Evolutionary conservation across 345 rosid genomes (phyloP), one percentile per base, ranked within the genome.

Genomic region (Lepidium sativum): DNA sequence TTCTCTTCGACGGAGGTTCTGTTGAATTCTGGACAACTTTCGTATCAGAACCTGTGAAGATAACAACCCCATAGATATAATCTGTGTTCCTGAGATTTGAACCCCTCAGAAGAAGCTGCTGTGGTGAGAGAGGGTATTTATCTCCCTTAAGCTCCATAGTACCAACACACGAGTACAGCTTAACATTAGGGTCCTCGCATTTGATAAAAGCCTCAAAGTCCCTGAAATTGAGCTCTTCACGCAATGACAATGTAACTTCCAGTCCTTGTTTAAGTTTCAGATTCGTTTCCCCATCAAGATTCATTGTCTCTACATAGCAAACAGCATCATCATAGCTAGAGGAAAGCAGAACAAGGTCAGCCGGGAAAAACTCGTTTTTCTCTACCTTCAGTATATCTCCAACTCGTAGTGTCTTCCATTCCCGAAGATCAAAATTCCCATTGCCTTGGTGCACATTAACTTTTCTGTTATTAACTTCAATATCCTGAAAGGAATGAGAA

Each of bases 171-270:
- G 97, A 74, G 69, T 92, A 92, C 58, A 92, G 70, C 69, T 89
- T 85, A 10, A 96, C 91, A 81, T 92, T 92, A n/a, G 97, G 98
- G 64, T 89, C 98, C 79, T 92, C 98, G 60, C 98, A 92, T 79
- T 78, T 84, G 57, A 89, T 65, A 9, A 69, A 65, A 49, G 94
- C 97, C 60, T 78, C 85, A 59, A 92, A 92, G 60, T 84, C 86
- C 33, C 23, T 51, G 42, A 81, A 87, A 63, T 75, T 15, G 8
- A 77, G 48, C 52, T 85, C 94, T 65, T 82, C 88, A 11, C 77
- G 79, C 61, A 89, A 57, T 45, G 65, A 62, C 55, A 84, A 77
- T 52, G 98, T 89, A 6, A 63, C 81, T 67, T 87, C 96, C 35
- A 86, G 69, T 65, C 88, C 95, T 80, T 92, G 97, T 76, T 89